phyloP scores from a whole-genome alignment of 2,329 filamentous ascomycete genomes.

The Colletotrichum euphorbiae region DNA sequence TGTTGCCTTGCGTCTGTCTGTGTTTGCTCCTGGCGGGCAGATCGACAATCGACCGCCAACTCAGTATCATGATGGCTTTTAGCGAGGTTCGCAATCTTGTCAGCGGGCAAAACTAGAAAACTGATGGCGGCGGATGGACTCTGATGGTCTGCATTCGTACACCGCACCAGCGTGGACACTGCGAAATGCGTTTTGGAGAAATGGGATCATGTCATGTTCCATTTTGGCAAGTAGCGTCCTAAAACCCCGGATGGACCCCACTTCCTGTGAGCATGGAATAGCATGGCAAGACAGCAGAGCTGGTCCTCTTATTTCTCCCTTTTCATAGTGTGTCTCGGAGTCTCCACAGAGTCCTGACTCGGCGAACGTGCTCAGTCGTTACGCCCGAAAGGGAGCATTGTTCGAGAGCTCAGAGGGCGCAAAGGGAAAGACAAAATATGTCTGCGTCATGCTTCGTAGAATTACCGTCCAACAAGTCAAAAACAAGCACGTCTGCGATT shows the following conservation, averaged over 20 bases:
- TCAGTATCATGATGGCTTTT: neutral
- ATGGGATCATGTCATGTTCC: conserved; percentile 32
- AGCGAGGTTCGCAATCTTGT: conserved; percentile 1
- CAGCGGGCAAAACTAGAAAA: neutral
- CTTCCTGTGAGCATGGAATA: conserved; percentile 13
- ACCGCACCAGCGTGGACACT: neutral
- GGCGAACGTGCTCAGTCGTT: conserved; percentile 9
- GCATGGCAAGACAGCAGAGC: conserved; percentile 7
- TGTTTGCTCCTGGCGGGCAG: neutral
- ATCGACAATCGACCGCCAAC: neutral
- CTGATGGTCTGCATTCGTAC: neutral
- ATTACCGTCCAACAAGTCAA: neutral
- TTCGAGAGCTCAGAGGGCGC: neutral
- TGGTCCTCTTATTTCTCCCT: conserved; percentile 25
- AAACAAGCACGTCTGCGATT: neutral
- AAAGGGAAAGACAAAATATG: neutral
- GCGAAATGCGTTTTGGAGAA: neutral
- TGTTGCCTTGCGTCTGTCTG: neutral
- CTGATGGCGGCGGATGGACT: neutral
- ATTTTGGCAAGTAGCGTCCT: conserved; percentile 8
- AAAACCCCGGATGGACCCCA: conserved; percentile 31
- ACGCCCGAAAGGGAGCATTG: neutral
- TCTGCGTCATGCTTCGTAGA: neutral
- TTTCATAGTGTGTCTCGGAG: neutral
- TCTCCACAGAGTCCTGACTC: conserved; percentile 28